phyloP scores from a whole-genome alignment of 2,329 filamentous ascomycete genomes.

The Thielaviopsis ethacetica region DNA sequence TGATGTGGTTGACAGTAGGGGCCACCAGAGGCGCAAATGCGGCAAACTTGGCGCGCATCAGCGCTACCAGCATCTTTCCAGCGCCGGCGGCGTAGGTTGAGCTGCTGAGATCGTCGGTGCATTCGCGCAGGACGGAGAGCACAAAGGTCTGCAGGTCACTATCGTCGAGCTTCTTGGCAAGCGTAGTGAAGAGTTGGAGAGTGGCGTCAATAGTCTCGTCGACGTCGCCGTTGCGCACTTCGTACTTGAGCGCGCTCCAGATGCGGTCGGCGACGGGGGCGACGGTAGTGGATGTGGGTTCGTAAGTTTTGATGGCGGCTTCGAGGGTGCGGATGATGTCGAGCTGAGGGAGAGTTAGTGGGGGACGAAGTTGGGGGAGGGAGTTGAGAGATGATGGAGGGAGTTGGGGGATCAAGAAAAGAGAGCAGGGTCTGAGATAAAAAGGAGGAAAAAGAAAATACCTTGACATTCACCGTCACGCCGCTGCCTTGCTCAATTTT shows the following conservation, averaged over 20 bases:
- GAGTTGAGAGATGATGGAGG: background rate
- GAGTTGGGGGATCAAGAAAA: slow-evolving; percentile 3
- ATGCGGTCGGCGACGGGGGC: slow-evolving; percentile 33
- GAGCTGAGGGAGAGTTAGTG: slow-evolving; percentile 19
- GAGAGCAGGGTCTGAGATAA: too few relatives aligned
- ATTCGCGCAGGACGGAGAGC: slow-evolving; percentile 33
- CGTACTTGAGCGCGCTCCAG: slow-evolving; percentile 46
- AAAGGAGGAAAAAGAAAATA: slow-evolving; percentile 14
- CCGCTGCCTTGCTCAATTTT: slow-evolving; percentile 44
- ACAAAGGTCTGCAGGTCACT: slow-evolving; percentile 30
- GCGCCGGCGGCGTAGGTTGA: slow-evolving; percentile 35
- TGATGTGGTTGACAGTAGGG: slow-evolving; percentile 31
- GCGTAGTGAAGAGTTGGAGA: slow-evolving; percentile 34
- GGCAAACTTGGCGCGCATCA: slow-evolving; percentile 30
- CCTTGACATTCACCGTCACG: slow-evolving; percentile 41
- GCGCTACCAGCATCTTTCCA: slow-evolving; percentile 34
- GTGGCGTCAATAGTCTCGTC: slow-evolving; percentile 41
- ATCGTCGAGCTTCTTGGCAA: slow-evolving; percentile 29
- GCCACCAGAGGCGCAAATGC: slow-evolving; percentile 33
- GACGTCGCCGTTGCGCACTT: slow-evolving; percentile 44
- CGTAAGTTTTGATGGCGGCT: slow-evolving; percentile 34
- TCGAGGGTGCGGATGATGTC: slow-evolving; percentile 40
- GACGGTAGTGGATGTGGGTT: slow-evolving; percentile 28
- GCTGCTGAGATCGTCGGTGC: slow-evolving; percentile 35
- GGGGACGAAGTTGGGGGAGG: slow-evolving; percentile 12